A percentile compares a stretch with the other conserved stretches of the same genome.
Conservation (phyloP, 2,329 filamentous ascomycete genomes). For the Colletotrichum theobromicola region DNA sequence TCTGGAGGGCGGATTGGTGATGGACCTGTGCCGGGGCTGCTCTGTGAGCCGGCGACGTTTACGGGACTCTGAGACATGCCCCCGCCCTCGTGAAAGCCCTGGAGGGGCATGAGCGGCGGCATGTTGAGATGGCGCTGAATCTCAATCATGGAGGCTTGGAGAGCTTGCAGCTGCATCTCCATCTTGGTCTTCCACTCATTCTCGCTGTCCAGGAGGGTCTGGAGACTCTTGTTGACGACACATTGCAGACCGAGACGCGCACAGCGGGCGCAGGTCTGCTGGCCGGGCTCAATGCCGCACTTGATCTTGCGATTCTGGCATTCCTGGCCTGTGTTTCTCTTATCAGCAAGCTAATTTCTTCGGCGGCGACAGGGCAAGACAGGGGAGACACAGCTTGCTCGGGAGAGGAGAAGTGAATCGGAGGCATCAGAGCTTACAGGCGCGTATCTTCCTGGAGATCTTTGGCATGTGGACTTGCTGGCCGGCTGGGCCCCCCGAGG, state of each 20-base stretch:
- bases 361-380: not conserved
- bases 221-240: conserved; percentile 59
- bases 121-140: conserved; percentile 27
- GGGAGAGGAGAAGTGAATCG: not conserved
- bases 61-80: conserved; percentile 18
- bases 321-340: conserved; percentile 37
- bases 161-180: conserved; percentile 29
- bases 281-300: conserved; percentile 52
- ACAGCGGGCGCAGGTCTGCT: conserved; percentile 53
- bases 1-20: conserved; percentile 24
- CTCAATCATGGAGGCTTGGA: conserved; percentile 30
- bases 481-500: not conserved
- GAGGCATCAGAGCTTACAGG: conserved; percentile 28
- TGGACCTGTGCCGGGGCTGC: conserved; percentile 21
- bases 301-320: conserved; percentile 61
- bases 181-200: conserved; percentile 45
- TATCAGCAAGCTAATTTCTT: not conserved
- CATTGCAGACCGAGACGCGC: conserved; percentile 54
- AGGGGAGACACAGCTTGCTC: not conserved
- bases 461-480: conserved; percentile 25
- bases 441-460: conserved; percentile 36
- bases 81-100: not conserved
- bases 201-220: conserved; percentile 60
- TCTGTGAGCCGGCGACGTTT: conserved; percentile 12
- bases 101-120: conserved; percentile 5